Percentiles rank a stretch among this genome's conserved stretches.
These are phyloP conservation scores for Pleurotus tuoliensis DNA, from an alignment of 768 basidiomycete genomes.

Conservation along the genomic window DNA sequence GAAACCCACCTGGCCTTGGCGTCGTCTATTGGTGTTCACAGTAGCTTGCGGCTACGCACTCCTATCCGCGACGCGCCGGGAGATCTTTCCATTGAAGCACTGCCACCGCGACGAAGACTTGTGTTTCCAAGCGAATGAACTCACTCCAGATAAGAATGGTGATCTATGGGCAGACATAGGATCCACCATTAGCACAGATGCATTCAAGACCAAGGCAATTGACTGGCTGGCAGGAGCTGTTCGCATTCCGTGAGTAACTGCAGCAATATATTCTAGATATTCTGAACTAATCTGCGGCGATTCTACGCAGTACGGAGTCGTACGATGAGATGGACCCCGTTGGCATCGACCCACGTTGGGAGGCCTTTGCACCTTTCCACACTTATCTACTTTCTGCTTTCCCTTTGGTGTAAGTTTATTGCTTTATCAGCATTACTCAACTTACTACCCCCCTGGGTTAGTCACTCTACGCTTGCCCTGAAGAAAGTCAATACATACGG, in stretches of 20 bases:
- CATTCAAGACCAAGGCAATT: constrained; percentile 37
- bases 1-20: not conserved
- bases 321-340: constrained; percentile 47
- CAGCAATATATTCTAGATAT: not conserved
- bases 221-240: constrained; percentile 50
- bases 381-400: constrained; percentile 47
- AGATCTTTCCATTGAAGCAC: not conserved
- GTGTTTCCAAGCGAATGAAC: constrained; percentile 34
- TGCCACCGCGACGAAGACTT: not conserved
- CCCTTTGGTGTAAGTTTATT: constrained; percentile 58
- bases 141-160: constrained; percentile 36
- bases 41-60: not conserved
- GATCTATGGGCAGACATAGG: constrained; percentile 31
- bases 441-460: constrained; percentile 18
- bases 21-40: not conserved
- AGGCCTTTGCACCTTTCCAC: constrained; percentile 49
- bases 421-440: not conserved
- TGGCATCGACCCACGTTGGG: constrained; percentile 51
- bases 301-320: constrained; percentile 42
- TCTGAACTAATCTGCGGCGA: too few relatives aligned
- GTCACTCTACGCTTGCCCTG: constrained; percentile 54
- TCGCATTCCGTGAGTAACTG: constrained; percentile 32
- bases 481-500: constrained; percentile 77
- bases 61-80: not conserved
- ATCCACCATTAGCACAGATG: constrained; percentile 25